Conservation (phyloP, 2,329 filamentous ascomycete genomes). For the Pseudogymnoascus sp. region DNA sequence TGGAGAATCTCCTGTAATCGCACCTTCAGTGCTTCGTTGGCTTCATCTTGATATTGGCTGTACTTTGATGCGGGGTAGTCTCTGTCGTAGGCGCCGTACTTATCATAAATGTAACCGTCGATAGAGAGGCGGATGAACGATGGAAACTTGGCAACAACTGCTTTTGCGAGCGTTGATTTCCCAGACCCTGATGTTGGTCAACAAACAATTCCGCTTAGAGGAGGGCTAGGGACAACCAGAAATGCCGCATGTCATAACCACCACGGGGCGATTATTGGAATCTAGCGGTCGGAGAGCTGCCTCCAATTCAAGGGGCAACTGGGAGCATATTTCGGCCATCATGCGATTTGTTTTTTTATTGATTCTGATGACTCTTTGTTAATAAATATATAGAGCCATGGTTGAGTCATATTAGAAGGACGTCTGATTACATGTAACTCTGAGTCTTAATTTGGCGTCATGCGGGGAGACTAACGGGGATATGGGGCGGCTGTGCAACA, state of each 20-base stretch:
- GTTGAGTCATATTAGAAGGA: neutral
- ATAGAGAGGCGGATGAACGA: constrained; percentile 2
- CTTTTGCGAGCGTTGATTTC: neutral
- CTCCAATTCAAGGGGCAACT: neutral
- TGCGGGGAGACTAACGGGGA: neutral
- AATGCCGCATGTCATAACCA: neutral
- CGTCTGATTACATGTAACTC: neutral
- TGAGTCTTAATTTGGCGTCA: neutral
- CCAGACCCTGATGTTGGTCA: neutral
- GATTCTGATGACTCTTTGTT: neutral
- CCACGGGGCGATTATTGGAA: neutral
- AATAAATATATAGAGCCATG: neutral
- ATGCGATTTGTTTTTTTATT: neutral
- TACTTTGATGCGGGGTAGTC: neutral
- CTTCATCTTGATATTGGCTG: neutral
- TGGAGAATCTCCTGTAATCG: neutral
- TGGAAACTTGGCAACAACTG: neutral
- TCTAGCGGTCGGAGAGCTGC: neutral
- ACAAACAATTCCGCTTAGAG: too few relatives aligned
- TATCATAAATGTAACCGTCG: constrained; percentile 1
- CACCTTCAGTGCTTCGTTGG: neutral
- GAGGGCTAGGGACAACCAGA: neutral
- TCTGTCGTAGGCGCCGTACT: neutral
- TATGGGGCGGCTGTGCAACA: neutral
- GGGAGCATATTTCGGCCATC: neutral